phyloP scores from a whole-genome alignment of 495 filamentous ascomycete species.

The Hypoxylon perforatum region DNA sequence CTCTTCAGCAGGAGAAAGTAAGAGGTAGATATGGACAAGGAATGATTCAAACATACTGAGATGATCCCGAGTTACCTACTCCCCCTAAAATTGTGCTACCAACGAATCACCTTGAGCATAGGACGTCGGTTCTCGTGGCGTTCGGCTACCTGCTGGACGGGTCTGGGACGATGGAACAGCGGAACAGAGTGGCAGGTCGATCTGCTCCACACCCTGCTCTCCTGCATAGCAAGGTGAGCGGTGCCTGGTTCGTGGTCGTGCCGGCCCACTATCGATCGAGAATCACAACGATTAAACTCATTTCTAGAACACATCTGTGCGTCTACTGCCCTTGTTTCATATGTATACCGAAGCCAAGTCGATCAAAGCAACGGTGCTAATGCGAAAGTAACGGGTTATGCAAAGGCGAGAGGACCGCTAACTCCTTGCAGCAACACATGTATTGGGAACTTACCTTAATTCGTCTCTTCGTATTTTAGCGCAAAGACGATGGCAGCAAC shows the following conservation, averaged over 20 bases:
- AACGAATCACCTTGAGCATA: neutral
- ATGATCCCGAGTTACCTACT: constrained; percentile 62
- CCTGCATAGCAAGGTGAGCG: constrained; percentile 32
- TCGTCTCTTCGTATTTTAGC: neutral
- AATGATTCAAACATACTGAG: constrained; percentile 57
- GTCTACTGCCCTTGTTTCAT: constrained; percentile 33
- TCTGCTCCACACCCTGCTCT: constrained; percentile 36
- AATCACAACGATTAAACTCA: constrained; percentile 32
- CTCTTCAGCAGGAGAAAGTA: constrained; percentile 3
- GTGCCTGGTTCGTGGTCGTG: constrained; percentile 38
- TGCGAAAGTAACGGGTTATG: constrained; percentile 20
- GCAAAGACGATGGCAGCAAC: neutral
- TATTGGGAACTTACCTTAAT: constrained; percentile 8
- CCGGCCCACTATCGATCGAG: constrained; percentile 34
- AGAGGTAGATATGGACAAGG: constrained; percentile 13
- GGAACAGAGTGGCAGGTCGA: constrained; percentile 30
- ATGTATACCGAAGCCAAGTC: constrained; percentile 40
- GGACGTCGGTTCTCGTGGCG: constrained; percentile 1
- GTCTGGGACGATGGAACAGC: constrained; percentile 19
- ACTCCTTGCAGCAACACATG: neutral
- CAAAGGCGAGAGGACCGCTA: constrained; percentile 8
- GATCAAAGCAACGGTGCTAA: constrained; percentile 40
- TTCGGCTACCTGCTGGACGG: constrained; percentile 13
- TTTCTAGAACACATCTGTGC: constrained; percentile 43
- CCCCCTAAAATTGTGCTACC: constrained; percentile 52